Evolutionary conservation across 2,329 filamentous ascomycete genomes (phyloP).

Genomic region (Phialemonium atrogriseum): DNA sequence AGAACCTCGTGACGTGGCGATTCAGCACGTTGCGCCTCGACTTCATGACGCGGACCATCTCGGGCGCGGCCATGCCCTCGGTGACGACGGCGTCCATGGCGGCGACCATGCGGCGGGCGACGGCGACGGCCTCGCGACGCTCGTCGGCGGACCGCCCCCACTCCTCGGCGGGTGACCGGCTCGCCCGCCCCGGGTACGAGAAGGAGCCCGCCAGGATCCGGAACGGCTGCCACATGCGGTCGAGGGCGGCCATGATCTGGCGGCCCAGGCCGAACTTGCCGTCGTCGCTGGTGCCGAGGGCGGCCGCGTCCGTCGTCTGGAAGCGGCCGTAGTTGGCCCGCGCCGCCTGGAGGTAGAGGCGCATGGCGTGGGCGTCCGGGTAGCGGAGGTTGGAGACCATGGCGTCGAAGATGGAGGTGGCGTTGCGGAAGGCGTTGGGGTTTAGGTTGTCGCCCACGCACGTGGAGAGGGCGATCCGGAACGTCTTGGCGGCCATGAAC

Average conservation of each 20-base stretch:
- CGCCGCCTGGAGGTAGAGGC: constrained; percentile 48
- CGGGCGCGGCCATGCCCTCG: constrained; percentile 28
- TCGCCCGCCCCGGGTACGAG: constrained; percentile 22
- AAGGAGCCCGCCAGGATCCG: constrained; percentile 21
- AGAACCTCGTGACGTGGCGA: constrained; percentile 18
- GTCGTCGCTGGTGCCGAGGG: constrained; percentile 4
- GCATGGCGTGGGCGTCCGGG: constrained; percentile 43
- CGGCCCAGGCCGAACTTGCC: constrained; percentile 36
- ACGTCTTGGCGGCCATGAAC: constrained; percentile 42
- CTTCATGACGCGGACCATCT: constrained; percentile 23
- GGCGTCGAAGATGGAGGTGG: constrained; percentile 54
- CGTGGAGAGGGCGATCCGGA: constrained; percentile 63
- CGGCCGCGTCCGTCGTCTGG: constrained; percentile 14
- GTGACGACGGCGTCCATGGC: constrained; percentile 34
- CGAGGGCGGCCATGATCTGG: constrained; percentile 42
- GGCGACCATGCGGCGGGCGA: constrained; percentile 36
- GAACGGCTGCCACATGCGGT: constrained; percentile 42
- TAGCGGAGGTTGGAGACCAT: constrained; percentile 42
- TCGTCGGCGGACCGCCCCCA: constrained; percentile 18
- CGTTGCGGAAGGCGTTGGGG: constrained; percentile 55
- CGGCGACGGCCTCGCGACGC: constrained; percentile 32
- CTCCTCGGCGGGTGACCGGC: constrained; percentile 14
- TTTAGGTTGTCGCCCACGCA: constrained; percentile 75
- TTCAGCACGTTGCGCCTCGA: constrained; percentile 20
- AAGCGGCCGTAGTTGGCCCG: constrained; percentile 36